Base-by-base conservation (phyloP, 192 early-diverging fungal genomes). In the Linnemannia elongata region DNA sequence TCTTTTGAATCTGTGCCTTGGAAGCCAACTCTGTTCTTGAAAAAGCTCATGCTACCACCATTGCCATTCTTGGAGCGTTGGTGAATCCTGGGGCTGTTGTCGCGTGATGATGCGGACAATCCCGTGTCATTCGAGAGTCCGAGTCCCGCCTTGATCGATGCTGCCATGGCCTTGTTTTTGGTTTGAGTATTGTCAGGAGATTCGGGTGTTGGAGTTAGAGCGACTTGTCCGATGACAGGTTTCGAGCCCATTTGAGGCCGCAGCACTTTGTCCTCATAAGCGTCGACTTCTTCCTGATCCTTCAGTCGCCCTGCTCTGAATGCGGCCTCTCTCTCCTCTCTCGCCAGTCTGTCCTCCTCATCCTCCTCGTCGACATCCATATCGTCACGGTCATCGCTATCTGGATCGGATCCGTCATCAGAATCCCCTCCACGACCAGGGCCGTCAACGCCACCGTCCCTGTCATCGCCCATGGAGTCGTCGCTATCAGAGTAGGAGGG, bases 301-400 rank as follows among this genome's bases (percentile, higher is more conserved):
- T 45, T 55, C 24, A 33, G 13, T 1, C 79, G 74, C n/a, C 44
- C 70, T 17, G 60, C 79, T 63, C 71, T 79, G 72, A 77, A 79
- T 66, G 88, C 78, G 9, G 77, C 82, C 45, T 79, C 81, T 27
- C 68, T 57, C 8, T 52, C 82, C 38, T 35, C 18, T 47, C 54
- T 82, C 10, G 38, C 76, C 33, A 35, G 81, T 10, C 88, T 84
- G 7, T 93, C 92, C 2, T 87, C 90, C 41, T 88, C 75, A n/a
- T 90, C 88, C 30, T 77, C 57, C 2, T 76, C 75, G 3, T 85
- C 82, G 6, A 74, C 73, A 69, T 90, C 92, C 69, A 88, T 82
- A n/a, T 79, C 90, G 77, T 92, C 87, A 49, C 82, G 78, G 15
- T 88, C 88, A 30, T 93, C 90, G 42, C 79, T 60, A 41, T 72